Conservation (phyloP, 2,329 filamentous ascomycete species). For the Fusarium brevicatenulatum region DNA sequence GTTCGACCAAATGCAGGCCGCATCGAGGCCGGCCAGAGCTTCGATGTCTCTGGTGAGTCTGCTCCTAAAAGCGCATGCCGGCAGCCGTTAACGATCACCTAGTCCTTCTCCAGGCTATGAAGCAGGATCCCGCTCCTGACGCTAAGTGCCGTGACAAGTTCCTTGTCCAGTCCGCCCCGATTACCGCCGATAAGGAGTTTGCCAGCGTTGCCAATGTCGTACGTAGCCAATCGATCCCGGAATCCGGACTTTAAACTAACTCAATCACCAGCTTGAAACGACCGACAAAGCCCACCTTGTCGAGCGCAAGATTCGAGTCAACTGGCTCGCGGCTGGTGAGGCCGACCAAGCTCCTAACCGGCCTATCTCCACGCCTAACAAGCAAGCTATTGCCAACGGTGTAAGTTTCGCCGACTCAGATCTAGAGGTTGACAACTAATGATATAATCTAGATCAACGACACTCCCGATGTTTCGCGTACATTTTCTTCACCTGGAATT, state of each 20-base stretch:
- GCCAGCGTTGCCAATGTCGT: constrained; percentile 84
- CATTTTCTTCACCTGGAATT: constrained; percentile 57
- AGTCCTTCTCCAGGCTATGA: constrained; percentile 99
- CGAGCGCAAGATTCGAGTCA: constrained; percentile 95
- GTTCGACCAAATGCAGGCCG: constrained; percentile 96
- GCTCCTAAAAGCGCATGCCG: neutral
- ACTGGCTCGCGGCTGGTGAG: constrained; percentile 75
- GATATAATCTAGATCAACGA: constrained; percentile 47
- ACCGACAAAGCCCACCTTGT: constrained; percentile 82
- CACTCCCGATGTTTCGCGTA: constrained; percentile 58
- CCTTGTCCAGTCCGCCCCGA: constrained; percentile 89
- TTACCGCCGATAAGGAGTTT: constrained; percentile 86
- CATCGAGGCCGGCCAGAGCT: constrained; percentile 88
- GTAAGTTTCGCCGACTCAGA: constrained; percentile 48
- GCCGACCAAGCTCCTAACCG: constrained; percentile 41
- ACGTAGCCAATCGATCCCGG: constrained; percentile 50
- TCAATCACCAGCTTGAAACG: constrained; percentile 73
- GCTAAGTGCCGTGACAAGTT: constrained; percentile 98
- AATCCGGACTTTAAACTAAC: constrained; percentile 3
- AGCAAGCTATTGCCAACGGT: constrained; percentile 52
- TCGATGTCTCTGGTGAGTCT: constrained; percentile 87
- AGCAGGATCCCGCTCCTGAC: constrained; percentile 86
- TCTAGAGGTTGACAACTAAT: constrained; percentile 17
- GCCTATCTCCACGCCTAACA: constrained; percentile 54
- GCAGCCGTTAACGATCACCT: constrained; percentile 20